A percentile compares a stretch with the other conserved stretches of the same genome.
Conservation (phyloP, 1,284 basidiomycete genomes). For the Trichosporon coremiiforme region DNA sequence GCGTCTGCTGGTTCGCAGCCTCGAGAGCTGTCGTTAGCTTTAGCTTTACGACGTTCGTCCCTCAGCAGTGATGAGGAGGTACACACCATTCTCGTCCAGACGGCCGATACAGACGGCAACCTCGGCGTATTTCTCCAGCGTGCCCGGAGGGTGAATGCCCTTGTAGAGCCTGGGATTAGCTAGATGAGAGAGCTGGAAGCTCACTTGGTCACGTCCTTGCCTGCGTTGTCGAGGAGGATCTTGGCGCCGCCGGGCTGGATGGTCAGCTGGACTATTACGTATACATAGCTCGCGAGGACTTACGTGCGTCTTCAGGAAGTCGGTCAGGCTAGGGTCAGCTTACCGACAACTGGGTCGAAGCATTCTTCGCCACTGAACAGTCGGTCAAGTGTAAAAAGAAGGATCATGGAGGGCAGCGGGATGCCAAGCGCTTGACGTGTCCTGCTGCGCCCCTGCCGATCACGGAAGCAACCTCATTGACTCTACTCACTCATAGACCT, state of each 20-base stretch:
- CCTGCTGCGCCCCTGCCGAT: neutral
- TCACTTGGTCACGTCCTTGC: slow-evolving; percentile 41
- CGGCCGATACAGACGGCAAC: slow-evolving; percentile 69
- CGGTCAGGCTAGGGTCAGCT: slow-evolving; percentile 37
- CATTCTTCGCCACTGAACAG: neutral
- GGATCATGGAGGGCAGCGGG: too few species aligned
- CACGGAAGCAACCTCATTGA: neutral
- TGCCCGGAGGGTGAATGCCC: slow-evolving; percentile 35
- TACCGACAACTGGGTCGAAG: too few species aligned
- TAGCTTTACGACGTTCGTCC: too few species aligned
- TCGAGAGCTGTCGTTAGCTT: slow-evolving; percentile 23
- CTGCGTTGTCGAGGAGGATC: slow-evolving; percentile 42
- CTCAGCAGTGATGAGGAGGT: slow-evolving; percentile 66
- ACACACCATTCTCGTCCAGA: slow-evolving; percentile 77
- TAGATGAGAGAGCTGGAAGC: slow-evolving; percentile 16
- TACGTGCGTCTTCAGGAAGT: slow-evolving; percentile 36
- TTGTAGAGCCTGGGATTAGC: slow-evolving; percentile 33
- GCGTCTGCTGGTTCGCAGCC: slow-evolving; percentile 11
- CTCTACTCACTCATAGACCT: slow-evolving; percentile 45
- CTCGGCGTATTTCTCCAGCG: slow-evolving; percentile 37
- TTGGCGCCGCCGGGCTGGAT: slow-evolving; percentile 42
- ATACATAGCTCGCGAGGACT: slow-evolving; percentile 6
- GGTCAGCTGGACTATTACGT: neutral
- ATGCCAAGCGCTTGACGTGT: too few species aligned
- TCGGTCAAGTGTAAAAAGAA: too few species aligned